Base-by-base conservation (phyloP, 805 yeast species). In the Yarrowia keelungensis region DNA sequence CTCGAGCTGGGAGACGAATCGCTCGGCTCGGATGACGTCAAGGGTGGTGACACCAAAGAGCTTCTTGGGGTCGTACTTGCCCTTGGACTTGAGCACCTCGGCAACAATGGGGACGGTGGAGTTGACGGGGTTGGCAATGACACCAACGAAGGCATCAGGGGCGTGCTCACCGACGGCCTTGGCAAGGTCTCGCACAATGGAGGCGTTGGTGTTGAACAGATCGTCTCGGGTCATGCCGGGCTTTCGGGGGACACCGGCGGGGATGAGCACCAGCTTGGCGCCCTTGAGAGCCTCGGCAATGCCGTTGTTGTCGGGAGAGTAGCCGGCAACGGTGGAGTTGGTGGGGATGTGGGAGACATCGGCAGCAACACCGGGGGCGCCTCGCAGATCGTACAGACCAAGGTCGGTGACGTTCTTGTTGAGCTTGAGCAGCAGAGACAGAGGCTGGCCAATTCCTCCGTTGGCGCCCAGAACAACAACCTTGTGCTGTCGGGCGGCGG, bases 141-240 rank as follows among this genome's bases (percentile, higher is more conserved):
- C 86, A 75, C 91, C 83, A 19, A 91, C 86, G 73, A 89, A 87
- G 0, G 97, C 95, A 72, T 85, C 82, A 70, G 95, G 93, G 69
- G 91, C 86, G 76, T 77, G 74, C 72, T 81, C 81, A 61, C 96
- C 95, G 74, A 92, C 87, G 14, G 91, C 91, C 72, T 85, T 85
- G 46, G 94, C 89, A 71, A 92, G 81, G 70, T 85, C 87, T 72
- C 85, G 85, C 71, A 92, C 89, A 77, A 92, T 92, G 43, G 89
- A 86, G 8, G 96, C 95, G 76, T 91, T 91, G 80, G 89, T 89
- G 79, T 86, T 85, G 85, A 91, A 90, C 77, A 91, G 84, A 75
- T 91, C 97, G 78, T 90, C 97, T 80, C 97, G 87, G 70, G 96
- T 89, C 97, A 91, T 91, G 69, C 97, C 97, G 50, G 97, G 97